phyloP scores from a whole-genome alignment of 148 eudicot genomes.

The Linanthus parryae region DNA sequence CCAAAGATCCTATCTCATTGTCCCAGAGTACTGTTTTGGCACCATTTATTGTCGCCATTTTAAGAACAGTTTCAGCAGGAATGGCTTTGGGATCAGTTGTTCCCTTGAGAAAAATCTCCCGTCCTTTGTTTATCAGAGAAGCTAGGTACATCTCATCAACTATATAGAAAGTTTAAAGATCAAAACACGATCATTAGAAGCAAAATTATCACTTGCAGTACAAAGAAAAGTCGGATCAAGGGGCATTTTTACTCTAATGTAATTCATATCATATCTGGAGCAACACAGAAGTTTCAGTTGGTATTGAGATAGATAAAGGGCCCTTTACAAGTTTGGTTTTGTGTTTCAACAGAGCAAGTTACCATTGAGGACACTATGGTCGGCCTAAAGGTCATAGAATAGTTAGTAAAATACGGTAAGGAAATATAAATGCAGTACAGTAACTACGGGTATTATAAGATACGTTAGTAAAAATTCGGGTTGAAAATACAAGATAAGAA shows the following conservation, averaged over 20 bases:
- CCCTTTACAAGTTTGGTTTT: background rate
- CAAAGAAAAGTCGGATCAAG: background rate
- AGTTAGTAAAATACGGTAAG: too few relatives aligned
- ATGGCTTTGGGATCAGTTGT: constrained; percentile 85
- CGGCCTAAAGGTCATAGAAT: too few relatives aligned
- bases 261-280: background rate
- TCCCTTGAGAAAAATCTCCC: constrained; percentile 60
- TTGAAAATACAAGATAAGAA: too few relatives aligned
- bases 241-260: background rate
- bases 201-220: background rate
- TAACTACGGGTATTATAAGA: too few relatives aligned
- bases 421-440: too few relatives aligned
- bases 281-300: background rate
- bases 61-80: constrained; percentile 71
- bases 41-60: constrained; percentile 86
- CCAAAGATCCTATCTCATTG: constrained; percentile 84
- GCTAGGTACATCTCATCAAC: constrained; percentile 99
- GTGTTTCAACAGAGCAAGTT: background rate
- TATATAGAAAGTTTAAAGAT: constrained; percentile 18
- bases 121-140: constrained; percentile 87
- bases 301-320: background rate
- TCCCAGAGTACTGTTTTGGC: constrained; percentile 92
- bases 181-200: background rate
- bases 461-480: too few relatives aligned
- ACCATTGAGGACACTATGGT: background rate